Percentiles rank a stretch among this genome's conserved stretches.
phyloP scores from a whole-genome alignment of 352 stramenopile species.

The Pseudoperonospora humuli region DNA sequence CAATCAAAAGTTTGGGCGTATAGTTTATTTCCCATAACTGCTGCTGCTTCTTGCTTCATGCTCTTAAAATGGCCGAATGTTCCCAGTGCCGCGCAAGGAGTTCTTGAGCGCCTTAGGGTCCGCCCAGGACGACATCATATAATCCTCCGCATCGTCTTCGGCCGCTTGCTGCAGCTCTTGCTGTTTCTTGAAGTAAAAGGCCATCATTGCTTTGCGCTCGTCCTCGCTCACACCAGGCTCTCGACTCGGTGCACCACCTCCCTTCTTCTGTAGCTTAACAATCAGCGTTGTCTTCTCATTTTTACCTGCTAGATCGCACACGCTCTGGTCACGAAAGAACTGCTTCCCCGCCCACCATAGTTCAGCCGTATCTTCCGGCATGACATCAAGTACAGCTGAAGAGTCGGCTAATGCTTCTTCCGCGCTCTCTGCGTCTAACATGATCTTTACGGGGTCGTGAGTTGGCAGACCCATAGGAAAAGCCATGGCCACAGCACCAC shows the following conservation, averaged over 20 bases:
- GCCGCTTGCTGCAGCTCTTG: slow-evolving; percentile 80
- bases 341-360: slow-evolving; percentile 96
- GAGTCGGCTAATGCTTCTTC: slow-evolving; percentile 55
- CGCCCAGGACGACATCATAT: slow-evolving; percentile 90
- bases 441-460: slow-evolving; percentile 81
- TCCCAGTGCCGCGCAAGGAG: slow-evolving; percentile 82
- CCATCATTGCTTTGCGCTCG: slow-evolving; percentile 96
- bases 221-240: slow-evolving; percentile 87
- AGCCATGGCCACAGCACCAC: slow-evolving; percentile 88
- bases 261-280: slow-evolving; percentile 88
- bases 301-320: slow-evolving; percentile 87
- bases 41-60: too few species aligned
- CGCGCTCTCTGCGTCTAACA: slow-evolving; percentile 67
- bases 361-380: slow-evolving; percentile 78
- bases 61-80: slow-evolving; percentile 80
- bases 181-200: slow-evolving; percentile 91
- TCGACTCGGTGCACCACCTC: slow-evolving; percentile 75
- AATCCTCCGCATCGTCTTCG: slow-evolving; percentile 91
- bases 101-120: slow-evolving; percentile 92
- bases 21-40: too few species aligned
- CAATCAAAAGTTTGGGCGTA: too few species aligned
- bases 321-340: slow-evolving; percentile 87
- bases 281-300: slow-evolving; percentile 95
- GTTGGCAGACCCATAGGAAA: slow-evolving; percentile 92
- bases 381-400: slow-evolving; percentile 67